Conservation (phyloP, 2,329 filamentous ascomycete species). For the Paracamarosporium sp. region DNA sequence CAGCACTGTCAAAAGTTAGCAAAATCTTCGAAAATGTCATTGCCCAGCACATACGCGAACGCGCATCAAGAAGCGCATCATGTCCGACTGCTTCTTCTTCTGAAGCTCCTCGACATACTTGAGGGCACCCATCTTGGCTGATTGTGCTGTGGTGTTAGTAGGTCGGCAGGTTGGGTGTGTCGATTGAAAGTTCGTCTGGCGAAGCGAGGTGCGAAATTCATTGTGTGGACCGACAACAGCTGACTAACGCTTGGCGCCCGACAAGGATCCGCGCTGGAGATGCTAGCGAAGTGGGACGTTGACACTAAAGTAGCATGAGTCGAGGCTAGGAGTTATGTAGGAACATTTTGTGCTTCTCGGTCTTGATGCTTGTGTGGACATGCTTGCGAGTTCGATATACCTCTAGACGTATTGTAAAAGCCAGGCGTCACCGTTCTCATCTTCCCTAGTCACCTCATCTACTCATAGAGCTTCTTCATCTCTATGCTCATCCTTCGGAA, state of each 20-base stretch:
- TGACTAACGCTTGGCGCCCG: constrained; percentile 32
- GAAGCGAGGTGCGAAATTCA: constrained; percentile 30
- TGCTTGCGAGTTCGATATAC: no score
- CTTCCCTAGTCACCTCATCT: not conserved
- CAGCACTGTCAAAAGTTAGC: constrained; percentile 70
- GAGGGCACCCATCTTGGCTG: constrained; percentile 88
- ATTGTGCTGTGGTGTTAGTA: constrained; percentile 39
- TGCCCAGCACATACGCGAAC: constrained; percentile 60
- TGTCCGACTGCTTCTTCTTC: constrained; percentile 99
- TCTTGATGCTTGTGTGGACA: no score
- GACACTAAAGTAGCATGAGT: no score
- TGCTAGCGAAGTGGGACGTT: not conserved
- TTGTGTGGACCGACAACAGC: constrained; percentile 34
- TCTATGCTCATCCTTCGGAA: constrained; percentile 22
- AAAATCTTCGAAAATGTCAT: constrained; percentile 14
- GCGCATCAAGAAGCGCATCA: constrained; percentile 98
- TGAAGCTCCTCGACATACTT: constrained; percentile 99
- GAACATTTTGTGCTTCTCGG: no score
- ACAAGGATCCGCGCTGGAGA: not conserved
- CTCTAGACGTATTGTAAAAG: no score
- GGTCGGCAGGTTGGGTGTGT: constrained; percentile 33
- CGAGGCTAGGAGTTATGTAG: no score
- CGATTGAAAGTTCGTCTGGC: constrained; percentile 17
- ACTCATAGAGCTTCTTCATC: not conserved
- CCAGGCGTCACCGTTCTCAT: no score